phyloP scores from a whole-genome alignment of 1,139 yeast genomes.

The Groenewaldozyma sp. region DNA sequence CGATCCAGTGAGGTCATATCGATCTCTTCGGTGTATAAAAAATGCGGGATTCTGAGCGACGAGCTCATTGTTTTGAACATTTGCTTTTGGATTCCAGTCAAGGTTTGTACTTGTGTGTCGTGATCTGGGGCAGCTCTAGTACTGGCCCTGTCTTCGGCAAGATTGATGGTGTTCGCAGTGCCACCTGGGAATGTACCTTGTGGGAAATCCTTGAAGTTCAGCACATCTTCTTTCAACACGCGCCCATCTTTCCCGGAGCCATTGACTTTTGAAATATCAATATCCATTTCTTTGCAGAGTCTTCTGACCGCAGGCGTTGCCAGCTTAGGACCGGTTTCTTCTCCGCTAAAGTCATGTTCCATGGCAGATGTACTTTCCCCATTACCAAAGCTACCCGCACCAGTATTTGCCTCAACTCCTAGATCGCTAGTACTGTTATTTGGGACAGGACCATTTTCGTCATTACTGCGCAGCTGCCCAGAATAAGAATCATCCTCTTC shows the following conservation, averaged over 20 bases:
- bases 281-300: conserved; percentile 23
- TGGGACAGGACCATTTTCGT: no score
- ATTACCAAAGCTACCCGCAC: conserved; percentile 1
- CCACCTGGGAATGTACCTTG: no score
- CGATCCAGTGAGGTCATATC: conserved; percentile 21
- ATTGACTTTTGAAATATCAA: conserved; percentile 20
- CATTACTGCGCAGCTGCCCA: no score
- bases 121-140: background rate
- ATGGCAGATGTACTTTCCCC: background rate
- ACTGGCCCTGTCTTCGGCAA: background rate
- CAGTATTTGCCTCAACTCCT: conserved; percentile 1
- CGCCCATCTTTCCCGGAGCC: conserved; percentile 31
- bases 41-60: conserved; percentile 29
- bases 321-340: conserved; percentile 7
- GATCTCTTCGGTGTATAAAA: conserved; percentile 29
- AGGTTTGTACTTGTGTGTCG: conserved; percentile 1
- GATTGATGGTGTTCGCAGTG: background rate
- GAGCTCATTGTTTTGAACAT: conserved; percentile 31
- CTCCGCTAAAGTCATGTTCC: background rate
- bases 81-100: conserved; percentile 26
- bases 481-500: conserved; percentile 8
- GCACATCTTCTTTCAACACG: conserved; percentile 29
- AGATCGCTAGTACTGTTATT: conserved; percentile 5
- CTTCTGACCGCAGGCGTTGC: conserved; percentile 32
- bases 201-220: conserved; percentile 6